Evolutionary conservation across 768 basidiomycete genomes (phyloP).

Genomic region (Sarcodon sp.): DNA sequence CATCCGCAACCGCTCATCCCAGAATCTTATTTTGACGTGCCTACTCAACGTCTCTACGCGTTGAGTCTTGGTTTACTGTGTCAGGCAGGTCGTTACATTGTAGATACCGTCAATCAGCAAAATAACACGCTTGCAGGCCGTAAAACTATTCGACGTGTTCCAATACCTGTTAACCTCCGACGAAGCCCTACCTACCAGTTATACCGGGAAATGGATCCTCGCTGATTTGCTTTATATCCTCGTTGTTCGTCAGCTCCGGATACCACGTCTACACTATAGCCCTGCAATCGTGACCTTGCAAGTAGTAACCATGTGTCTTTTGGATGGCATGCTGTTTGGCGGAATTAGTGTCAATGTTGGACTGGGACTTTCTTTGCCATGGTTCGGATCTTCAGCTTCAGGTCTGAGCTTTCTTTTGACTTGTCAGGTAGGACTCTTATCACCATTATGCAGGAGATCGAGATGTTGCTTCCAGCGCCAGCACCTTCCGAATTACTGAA

Average conservation of each 20-base stretch:
- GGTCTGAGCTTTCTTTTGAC: neutral
- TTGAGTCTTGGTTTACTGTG: conserved; percentile 64
- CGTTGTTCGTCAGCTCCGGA: conserved; percentile 48
- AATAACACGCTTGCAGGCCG: conserved; percentile 31
- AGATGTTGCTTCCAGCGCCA: conserved; percentile 7
- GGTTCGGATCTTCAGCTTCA: conserved; percentile 20
- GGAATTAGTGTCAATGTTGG: conserved; percentile 48
- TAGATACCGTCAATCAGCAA: neutral
- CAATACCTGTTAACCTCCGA: conserved; percentile 35
- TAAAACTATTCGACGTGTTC: conserved; percentile 65
- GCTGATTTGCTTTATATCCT: conserved; percentile 52
- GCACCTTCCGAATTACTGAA: conserved; percentile 32
- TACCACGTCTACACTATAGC: conserved; percentile 62
- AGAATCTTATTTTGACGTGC: conserved; percentile 59
- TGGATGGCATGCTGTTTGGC: conserved; percentile 64
- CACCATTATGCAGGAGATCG: conserved; percentile 5
- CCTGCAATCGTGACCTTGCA: conserved; percentile 52
- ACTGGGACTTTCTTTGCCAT: conserved; percentile 10
- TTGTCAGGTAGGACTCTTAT: no score
- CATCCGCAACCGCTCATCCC: conserved; percentile 41
- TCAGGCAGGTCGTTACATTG: conserved; percentile 37
- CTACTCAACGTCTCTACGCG: conserved; percentile 70
- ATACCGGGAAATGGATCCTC: conserved; percentile 59
- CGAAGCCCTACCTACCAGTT: conserved; percentile 23
- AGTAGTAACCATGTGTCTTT: conserved; percentile 43